These are phyloP conservation scores for Bruguiera sexangula DNA, from an alignment of 345 rosid species.

Conservation along the genomic window DNA sequence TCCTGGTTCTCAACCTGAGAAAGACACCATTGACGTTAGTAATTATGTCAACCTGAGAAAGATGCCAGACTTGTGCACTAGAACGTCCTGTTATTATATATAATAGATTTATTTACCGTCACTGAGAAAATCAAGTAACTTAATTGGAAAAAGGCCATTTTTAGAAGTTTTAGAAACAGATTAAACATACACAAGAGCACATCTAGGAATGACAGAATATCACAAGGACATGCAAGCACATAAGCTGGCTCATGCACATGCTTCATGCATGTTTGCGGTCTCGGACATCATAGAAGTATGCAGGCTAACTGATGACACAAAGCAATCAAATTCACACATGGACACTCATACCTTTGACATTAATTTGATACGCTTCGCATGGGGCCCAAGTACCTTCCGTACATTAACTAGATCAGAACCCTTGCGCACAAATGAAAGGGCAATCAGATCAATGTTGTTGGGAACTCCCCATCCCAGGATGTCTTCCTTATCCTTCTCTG, in stretches of 20 bases:
- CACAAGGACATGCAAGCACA: neutral
- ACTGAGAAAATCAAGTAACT: no score
- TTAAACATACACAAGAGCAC: neutral
- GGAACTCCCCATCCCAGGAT: slow-evolving; percentile 86
- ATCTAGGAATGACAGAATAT: slow-evolving; percentile 1
- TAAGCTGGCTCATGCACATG: neutral
- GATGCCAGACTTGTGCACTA: no score
- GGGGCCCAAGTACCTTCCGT: slow-evolving; percentile 75
- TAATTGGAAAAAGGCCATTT: no score
- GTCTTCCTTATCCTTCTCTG: slow-evolving; percentile 86
- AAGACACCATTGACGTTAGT: neutral
- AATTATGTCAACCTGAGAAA: no score
- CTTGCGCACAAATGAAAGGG: slow-evolving; percentile 88
- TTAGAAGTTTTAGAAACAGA: neutral
- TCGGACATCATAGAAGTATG: neutral
- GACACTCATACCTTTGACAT: slow-evolving; percentile 73
- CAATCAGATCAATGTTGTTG: slow-evolving; percentile 80
- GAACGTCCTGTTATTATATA: no score
- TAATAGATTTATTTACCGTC: no score
- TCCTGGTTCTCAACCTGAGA: slow-evolving; percentile 84
- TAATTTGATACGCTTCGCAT: slow-evolving; percentile 63
- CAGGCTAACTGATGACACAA: neutral
- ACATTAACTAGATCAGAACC: slow-evolving; percentile 89
- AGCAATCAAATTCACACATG: slow-evolving; percentile 1
- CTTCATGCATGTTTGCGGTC: neutral